These are phyloP conservation scores for Aspergillus vadensis DNA, from an alignment of 2,329 filamentous ascomycete species.

Conservation along the genomic window DNA sequence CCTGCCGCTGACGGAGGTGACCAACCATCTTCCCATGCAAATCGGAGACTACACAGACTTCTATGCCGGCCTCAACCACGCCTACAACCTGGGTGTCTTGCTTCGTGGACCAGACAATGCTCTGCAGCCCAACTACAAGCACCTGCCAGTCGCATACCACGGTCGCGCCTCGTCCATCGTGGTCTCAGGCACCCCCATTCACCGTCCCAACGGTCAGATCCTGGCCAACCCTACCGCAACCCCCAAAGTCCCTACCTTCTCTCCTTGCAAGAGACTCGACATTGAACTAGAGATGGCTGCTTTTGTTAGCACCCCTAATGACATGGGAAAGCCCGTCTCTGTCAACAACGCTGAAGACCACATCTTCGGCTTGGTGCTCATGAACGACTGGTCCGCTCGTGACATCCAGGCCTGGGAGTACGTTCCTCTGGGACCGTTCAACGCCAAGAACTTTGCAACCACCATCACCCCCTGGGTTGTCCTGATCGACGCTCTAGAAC, in stretches of 20 bases:
- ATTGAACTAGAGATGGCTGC: constrained; percentile 80
- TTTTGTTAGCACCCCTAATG: constrained; percentile 67
- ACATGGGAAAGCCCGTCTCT: constrained; percentile 64
- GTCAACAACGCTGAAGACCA: constrained; percentile 67
- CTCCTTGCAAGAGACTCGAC: constrained; percentile 68
- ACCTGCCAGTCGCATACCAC: constrained; percentile 81
- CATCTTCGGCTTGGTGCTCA: constrained; percentile 76
- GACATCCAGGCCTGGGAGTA: constrained; percentile 87
- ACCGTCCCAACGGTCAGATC: constrained; percentile 75
- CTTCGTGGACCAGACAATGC: constrained; percentile 74
- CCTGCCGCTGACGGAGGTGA: constrained; percentile 60
- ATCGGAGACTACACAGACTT: constrained; percentile 87
- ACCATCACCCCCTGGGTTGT: constrained; percentile 80
- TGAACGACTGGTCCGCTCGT: constrained; percentile 86
- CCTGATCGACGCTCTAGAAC: constrained; percentile 72
- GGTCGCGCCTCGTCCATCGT: constrained; percentile 75
- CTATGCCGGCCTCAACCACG: constrained; percentile 78
- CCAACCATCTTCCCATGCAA: constrained; percentile 71
- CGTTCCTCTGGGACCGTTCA: constrained; percentile 78
- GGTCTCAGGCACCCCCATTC: constrained; percentile 70
- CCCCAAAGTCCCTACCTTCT: constrained; percentile 64
- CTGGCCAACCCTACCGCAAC: constrained; percentile 63
- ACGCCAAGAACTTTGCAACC: constrained; percentile 79
- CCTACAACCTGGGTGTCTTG: constrained; percentile 69
- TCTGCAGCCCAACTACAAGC: constrained; percentile 77